These are phyloP conservation scores for Lasiodiplodia sp. DNA, from an alignment of 2,329 filamentous ascomycete genomes.

Conservation along the genomic window DNA sequence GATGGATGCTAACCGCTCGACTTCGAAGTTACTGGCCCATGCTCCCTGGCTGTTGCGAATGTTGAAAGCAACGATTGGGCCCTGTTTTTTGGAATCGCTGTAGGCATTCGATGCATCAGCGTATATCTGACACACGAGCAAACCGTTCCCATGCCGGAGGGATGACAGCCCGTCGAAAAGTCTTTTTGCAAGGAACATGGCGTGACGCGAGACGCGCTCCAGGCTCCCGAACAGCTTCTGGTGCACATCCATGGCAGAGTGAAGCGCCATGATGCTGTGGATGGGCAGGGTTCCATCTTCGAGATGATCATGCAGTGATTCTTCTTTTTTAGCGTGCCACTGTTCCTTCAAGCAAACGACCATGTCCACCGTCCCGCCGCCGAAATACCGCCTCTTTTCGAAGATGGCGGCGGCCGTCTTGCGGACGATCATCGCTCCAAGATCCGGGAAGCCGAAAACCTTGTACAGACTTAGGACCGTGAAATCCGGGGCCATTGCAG, in stretches of 20 bases:
- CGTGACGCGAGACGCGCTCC: constrained; percentile 73
- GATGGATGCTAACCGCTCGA: constrained; percentile 83
- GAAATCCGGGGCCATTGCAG: constrained; percentile 76
- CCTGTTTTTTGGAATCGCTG: constrained; percentile 58
- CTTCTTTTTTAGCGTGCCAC: constrained; percentile 82
- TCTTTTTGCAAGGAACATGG: constrained; percentile 66
- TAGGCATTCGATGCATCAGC: constrained; percentile 51
- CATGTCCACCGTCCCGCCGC: constrained; percentile 92
- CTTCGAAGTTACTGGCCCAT: constrained; percentile 82
- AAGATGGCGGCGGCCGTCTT: constrained; percentile 72
- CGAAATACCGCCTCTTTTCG: constrained; percentile 79
- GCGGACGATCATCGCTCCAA: constrained; percentile 84
- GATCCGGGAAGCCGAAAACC: constrained; percentile 95
- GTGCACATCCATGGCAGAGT: constrained; percentile 76
- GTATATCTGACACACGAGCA: constrained; percentile 72
- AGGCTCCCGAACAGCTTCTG: constrained; percentile 74
- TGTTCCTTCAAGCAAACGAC: constrained; percentile 78
- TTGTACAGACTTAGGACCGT: constrained; percentile 91
- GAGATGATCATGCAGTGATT: constrained; percentile 77
- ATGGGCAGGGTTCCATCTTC: constrained; percentile 93
- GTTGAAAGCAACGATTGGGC: constrained; percentile 86
- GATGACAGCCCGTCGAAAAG: constrained; percentile 65
- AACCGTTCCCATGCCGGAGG: constrained; percentile 74
- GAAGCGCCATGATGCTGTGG: constrained; percentile 86
- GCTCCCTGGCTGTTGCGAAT: constrained; percentile 70